phyloP scores from a whole-genome alignment of 139 green algal genomes.

The Volvox africanus region DNA sequence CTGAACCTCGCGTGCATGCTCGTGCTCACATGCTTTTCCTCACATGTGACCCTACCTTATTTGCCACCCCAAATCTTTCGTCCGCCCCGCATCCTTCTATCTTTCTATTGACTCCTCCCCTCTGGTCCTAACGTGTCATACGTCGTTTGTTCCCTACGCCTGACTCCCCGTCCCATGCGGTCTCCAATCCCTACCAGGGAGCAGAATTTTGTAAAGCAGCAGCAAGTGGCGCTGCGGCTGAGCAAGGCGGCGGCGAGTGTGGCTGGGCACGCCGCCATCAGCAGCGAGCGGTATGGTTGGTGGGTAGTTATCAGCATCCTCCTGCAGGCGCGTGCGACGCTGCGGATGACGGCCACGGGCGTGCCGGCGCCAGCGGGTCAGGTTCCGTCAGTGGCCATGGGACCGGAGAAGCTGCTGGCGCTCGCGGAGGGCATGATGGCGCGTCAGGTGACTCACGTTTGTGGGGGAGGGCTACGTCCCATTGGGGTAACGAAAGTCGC shows the following conservation, averaged over 20 bases:
- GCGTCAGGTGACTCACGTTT: constrained; percentile 54
- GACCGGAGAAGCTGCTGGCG: constrained; percentile 71
- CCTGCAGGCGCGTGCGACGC: constrained; percentile 22
- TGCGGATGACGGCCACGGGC: neutral
- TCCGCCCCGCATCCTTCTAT: too few relatives aligned
- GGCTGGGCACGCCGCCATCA: neutral
- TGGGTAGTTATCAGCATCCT: constrained; percentile 73
- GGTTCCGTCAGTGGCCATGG: constrained; percentile 40
- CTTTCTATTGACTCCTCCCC: too few relatives aligned
- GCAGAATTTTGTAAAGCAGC: constrained; percentile 75
- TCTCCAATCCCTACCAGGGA: constrained; percentile 58
- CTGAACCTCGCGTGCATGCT: too few relatives aligned
- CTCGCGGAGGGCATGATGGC: constrained; percentile 77
- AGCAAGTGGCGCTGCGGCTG: constrained; percentile 82
- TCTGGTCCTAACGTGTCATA: too few relatives aligned
- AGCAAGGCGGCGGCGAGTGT: constrained; percentile 56
- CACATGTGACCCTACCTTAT: too few relatives aligned
- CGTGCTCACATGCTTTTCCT: too few relatives aligned
- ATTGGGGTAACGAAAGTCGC: too few relatives aligned
- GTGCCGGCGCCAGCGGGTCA: neutral
- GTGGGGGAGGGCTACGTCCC: too few relatives aligned
- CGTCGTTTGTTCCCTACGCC: too few relatives aligned
- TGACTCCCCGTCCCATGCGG: neutral
- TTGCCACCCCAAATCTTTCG: too few relatives aligned
- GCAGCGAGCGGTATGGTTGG: constrained; percentile 71